Percentiles rank a stretch among this genome's conserved stretches.
phyloP scores from a whole-genome alignment of 2,329 filamentous ascomycete species.

The Trichoderma koningiopsis region DNA sequence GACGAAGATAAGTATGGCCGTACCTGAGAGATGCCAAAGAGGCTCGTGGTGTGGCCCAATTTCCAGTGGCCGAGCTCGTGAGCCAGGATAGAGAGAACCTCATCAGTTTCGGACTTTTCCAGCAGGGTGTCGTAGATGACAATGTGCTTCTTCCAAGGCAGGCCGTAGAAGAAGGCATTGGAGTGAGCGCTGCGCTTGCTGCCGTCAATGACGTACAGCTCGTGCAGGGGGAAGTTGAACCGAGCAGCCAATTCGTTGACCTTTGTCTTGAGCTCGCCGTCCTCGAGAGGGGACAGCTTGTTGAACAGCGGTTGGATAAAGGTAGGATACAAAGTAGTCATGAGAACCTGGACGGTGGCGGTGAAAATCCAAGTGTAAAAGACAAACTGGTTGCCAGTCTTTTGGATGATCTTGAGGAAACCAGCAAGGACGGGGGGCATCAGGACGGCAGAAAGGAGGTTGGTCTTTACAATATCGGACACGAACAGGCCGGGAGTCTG shows the following conservation, averaged over 20 bases:
- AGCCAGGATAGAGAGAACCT: slow-evolving; percentile 91
- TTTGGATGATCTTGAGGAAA: slow-evolving; percentile 91
- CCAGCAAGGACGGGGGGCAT: slow-evolving; percentile 87
- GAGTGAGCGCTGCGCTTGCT: slow-evolving; percentile 85
- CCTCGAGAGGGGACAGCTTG: slow-evolving; percentile 89
- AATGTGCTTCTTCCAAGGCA: slow-evolving; percentile 99
- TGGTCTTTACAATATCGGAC: slow-evolving; percentile 87
- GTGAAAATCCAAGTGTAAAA: slow-evolving; percentile 97
- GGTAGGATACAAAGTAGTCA: slow-evolving; percentile 95
- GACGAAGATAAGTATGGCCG: neutral
- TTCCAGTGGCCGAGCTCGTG: slow-evolving; percentile 98
- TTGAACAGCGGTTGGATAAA: slow-evolving; percentile 96
- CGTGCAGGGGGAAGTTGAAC: slow-evolving; percentile 87
- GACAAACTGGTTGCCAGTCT: slow-evolving; percentile 93
- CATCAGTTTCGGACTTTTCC: slow-evolving; percentile 87
- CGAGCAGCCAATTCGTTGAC: slow-evolving; percentile 82
- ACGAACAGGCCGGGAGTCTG: slow-evolving; percentile 88
- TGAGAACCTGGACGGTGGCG: slow-evolving; percentile 85
- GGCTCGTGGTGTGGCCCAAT: slow-evolving; percentile 88
- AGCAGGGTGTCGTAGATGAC: slow-evolving; percentile 98
- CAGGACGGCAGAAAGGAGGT: slow-evolving; percentile 76
- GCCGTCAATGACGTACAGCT: slow-evolving; percentile 92
- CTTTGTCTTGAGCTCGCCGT: slow-evolving; percentile 81
- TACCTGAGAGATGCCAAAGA: slow-evolving; percentile 85
- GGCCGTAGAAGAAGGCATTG: slow-evolving; percentile 93